Base-by-base conservation (phyloP, 441 rosid genomes). In the Syzygium syzygioides region DNA sequence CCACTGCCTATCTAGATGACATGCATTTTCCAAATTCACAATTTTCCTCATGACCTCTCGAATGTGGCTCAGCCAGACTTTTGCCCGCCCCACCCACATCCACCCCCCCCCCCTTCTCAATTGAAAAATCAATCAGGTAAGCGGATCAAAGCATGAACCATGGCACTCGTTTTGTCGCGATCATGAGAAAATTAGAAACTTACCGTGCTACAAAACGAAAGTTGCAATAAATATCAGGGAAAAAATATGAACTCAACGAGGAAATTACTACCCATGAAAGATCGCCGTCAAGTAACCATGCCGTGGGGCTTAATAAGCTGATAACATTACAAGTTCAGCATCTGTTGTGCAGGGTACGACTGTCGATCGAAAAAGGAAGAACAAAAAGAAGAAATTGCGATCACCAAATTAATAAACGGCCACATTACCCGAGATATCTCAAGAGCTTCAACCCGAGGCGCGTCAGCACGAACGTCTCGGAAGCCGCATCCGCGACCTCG, bases 401-500 rank as follows among this genome's bases (percentile, higher is more conserved):
- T 15, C 53, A 80, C 26, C 50, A 6, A 86, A 85, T 56, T 18
- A 66, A 37, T 23, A 80, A 37, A 54, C 83, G 20, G n/a, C 34
- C 85, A 85, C 50, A 86, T 62, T 93, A 97, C 98, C 97, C 96
- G 52, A 98, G 97, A 93, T 91, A 98, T 80, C 91, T 91, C 15
- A 95, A 86, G 20, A 98, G 97, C 93, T 94, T 95, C 93, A 94
- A 89, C 88, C 95, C 90, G 85, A 96, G 92, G 85, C 98, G 94
- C 90, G 98, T 93, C 71, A 95, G 45, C 90, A 95, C 90, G 86
- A 92, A 94, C 5, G 97, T 96, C 88, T 97, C 96, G 0, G 95
- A 92, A 55, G 97, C 95, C 3, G 93, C 98, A 84, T 93, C 96
- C 86, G 93, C 93, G 80, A 95, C 95, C 64, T 94, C 96, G 28